Conservation (phyloP, 1,139 yeast species). For the Pichia sp. region DNA sequence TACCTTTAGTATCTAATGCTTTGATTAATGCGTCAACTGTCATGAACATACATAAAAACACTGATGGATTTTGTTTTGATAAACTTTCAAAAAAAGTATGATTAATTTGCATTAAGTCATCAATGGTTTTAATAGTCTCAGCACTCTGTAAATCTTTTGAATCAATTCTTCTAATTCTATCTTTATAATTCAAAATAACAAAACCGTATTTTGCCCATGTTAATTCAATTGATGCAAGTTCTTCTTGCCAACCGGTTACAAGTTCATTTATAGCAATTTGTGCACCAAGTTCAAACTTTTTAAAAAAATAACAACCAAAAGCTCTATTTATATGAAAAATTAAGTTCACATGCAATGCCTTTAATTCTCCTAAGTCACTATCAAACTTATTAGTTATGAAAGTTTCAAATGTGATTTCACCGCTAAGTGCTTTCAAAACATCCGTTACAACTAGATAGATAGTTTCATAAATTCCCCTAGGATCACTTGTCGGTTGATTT, state of each 20-base stretch:
- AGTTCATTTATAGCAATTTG: slow-evolving; percentile 7
- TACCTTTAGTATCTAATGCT: slow-evolving; percentile 15
- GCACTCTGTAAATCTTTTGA: slow-evolving; percentile 1
- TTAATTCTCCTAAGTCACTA: neutral
- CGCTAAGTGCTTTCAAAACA: slow-evolving; percentile 5
- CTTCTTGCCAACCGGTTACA: neutral
- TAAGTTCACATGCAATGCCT: neutral
- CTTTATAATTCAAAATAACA: slow-evolving; percentile 9
- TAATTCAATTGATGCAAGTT: slow-evolving; percentile 7
- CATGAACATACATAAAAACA: slow-evolving; percentile 34
- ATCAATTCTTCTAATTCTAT: slow-evolving; percentile 10
- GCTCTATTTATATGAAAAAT: slow-evolving; percentile 1
- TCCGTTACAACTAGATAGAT: slow-evolving; percentile 3
- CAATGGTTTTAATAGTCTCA: slow-evolving; percentile 1
- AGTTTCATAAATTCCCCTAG: neutral
- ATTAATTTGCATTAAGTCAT: slow-evolving; percentile 7
- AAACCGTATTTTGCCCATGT: slow-evolving; percentile 7
- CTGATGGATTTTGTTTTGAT: slow-evolving; percentile 34
- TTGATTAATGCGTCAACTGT: slow-evolving; percentile 33
- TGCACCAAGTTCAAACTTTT: slow-evolving; percentile 11
- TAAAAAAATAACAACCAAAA: slow-evolving; percentile 9
- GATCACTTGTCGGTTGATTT: slow-evolving; percentile 1
- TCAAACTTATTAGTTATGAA: neutral
- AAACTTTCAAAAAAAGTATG: slow-evolving; percentile 31
- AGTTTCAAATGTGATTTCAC: slow-evolving; percentile 4